These are phyloP conservation scores for Cystofilobasidium capitatum DNA, from an alignment of 768 basidiomycete species.

Conservation along the genomic window DNA sequence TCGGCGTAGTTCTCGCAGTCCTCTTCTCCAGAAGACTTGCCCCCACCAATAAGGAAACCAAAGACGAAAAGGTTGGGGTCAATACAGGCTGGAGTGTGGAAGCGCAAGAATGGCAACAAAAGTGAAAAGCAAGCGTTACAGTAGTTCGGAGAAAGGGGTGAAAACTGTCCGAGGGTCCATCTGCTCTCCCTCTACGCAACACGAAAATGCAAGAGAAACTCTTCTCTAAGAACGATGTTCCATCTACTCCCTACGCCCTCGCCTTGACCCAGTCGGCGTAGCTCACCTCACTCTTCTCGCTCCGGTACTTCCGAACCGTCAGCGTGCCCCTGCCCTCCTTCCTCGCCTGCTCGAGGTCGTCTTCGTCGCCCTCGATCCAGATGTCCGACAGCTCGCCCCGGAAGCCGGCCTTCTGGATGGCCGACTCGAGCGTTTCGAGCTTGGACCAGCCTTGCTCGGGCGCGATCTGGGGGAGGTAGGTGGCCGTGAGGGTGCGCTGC, in stretches of 20 bases:
- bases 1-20: no score
- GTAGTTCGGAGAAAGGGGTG: no score
- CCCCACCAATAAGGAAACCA: no score
- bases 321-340: constrained; percentile 27
- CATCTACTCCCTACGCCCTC: background rate
- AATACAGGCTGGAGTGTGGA: no score
- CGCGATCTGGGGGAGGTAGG: constrained; percentile 87
- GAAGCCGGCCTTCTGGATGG: constrained; percentile 84
- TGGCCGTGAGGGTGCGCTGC: constrained; percentile 62
- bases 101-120: no score
- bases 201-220: background rate
- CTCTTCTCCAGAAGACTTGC: no score
- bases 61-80: no score
- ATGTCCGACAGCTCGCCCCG: constrained; percentile 31
- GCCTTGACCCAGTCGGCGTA: constrained; percentile 33
- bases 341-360: background rate
- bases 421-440: constrained; percentile 78
- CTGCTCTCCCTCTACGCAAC: background rate
- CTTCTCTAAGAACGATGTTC: background rate
- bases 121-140: no score
- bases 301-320: constrained; percentile 34
- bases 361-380: constrained; percentile 31
- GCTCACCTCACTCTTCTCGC: constrained; percentile 32
- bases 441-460: constrained; percentile 85
- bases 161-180: background rate